A percentile compares a stretch with the other conserved stretches of the same genome.
These are phyloP conservation scores for Hygrophorus pudorinus DNA, from an alignment of 768 basidiomycete species.

Conservation along the genomic window DNA sequence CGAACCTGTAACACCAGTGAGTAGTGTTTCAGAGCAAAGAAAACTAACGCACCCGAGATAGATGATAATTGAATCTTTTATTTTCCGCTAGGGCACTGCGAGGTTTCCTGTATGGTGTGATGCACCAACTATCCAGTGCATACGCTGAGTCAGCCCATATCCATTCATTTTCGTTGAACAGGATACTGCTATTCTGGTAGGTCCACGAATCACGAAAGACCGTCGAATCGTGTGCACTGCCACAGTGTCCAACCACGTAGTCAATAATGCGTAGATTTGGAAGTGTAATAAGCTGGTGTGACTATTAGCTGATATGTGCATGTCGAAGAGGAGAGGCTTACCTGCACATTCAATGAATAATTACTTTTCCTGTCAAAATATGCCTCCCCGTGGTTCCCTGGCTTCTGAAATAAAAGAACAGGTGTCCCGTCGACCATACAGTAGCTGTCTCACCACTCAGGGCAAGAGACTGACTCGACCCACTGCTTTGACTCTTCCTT, in stretches of 20 bases:
- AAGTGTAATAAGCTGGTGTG: conserved; percentile 20
- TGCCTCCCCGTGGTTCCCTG: conserved; percentile 24
- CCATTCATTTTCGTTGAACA: conserved; percentile 21
- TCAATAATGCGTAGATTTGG: conserved; percentile 29
- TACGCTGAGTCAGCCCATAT: conserved; percentile 26
- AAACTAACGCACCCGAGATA: conserved; percentile 12
- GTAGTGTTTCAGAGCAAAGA: neutral
- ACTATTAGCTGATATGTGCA: conserved; percentile 11
- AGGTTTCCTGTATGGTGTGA: conserved; percentile 23
- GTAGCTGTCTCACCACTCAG: conserved; percentile 26
- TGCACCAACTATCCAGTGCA: conserved; percentile 17
- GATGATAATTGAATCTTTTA: conserved; percentile 16
- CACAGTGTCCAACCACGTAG: conserved; percentile 19
- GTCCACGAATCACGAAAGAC: conserved; percentile 18
- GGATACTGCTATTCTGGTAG: conserved; percentile 8
- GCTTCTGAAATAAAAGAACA: conserved; percentile 21
- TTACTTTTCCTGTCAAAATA: conserved; percentile 30
- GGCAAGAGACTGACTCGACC: conserved; percentile 23
- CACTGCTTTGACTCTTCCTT: conserved; percentile 28
- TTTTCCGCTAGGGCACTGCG: conserved; percentile 14
- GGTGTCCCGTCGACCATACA: conserved; percentile 30
- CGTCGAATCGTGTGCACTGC: conserved; percentile 24
- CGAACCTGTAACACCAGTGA: conserved; percentile 10
- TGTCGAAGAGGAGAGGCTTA: conserved; percentile 14
- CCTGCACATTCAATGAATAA: conserved; percentile 29